phyloP scores from a whole-genome alignment of 768 basidiomycete genomes.

The Hericium rajendrae region DNA sequence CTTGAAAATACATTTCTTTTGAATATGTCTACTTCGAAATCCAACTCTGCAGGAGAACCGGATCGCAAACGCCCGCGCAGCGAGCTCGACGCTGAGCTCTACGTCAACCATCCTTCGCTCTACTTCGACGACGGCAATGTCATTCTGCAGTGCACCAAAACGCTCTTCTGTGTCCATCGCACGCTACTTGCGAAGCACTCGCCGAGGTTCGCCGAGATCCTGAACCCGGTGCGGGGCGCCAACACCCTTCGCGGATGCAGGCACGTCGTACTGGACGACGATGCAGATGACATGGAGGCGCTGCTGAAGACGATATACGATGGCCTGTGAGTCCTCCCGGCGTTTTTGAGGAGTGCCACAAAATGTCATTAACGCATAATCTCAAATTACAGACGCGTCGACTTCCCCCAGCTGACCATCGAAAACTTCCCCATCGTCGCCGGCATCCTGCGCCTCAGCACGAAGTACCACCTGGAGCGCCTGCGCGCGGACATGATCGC shows the following conservation, averaged over 20 bases:
- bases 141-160: conserved; percentile 1
- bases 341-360: neutral
- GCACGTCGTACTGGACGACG: conserved; percentile 5
- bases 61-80: conserved; percentile 1
- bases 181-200: conserved; percentile 9
- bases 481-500: conserved; percentile 1
- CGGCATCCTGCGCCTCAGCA: conserved; percentile 7
- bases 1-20: neutral
- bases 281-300: conserved; percentile 8
- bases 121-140: conserved; percentile 12
- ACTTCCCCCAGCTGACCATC: conserved; percentile 11
- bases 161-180: conserved; percentile 9
- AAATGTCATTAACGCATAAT: too few relatives aligned
- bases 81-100: neutral
- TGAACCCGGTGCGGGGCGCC: neutral
- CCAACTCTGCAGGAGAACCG: neutral
- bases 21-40: neutral
- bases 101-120: conserved; percentile 7
- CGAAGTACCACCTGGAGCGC: conserved; percentile 6
- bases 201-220: neutral
- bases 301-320: conserved; percentile 10
- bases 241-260: conserved; percentile 1
- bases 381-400: conserved; percentile 9
- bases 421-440: conserved; percentile 11
- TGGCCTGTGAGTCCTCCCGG: conserved; percentile 7